Percentiles rank a stretch among this genome's conserved stretches.
Conservation (phyloP, 2,329 filamentous ascomycete species). For the Cladosporium sphaerospermum region DNA sequence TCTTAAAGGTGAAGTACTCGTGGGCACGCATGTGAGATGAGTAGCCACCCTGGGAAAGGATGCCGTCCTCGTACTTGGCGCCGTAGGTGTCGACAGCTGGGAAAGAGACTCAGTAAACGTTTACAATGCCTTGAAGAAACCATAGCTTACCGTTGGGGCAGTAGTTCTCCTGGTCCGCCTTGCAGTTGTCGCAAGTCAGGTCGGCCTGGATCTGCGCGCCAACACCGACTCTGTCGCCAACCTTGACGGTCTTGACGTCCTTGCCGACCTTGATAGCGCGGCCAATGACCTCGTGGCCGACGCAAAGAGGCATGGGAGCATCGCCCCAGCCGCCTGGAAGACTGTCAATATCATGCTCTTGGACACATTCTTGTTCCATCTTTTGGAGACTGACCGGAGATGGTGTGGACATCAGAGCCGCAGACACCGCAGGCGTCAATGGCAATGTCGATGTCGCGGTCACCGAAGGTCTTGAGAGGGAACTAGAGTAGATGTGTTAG, state of each 20-base stretch:
- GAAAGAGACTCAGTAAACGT: constrained; percentile 21
- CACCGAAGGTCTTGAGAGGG: constrained; percentile 77
- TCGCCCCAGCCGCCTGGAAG: constrained; percentile 57
- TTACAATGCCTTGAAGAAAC: neutral
- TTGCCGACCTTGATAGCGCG: constrained; percentile 45
- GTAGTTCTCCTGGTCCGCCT: constrained; percentile 49
- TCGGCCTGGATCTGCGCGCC: constrained; percentile 47
- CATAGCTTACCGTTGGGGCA: constrained; percentile 35
- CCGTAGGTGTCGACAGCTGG: constrained; percentile 43
- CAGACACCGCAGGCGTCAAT: constrained; percentile 69
- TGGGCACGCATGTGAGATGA: constrained; percentile 64
- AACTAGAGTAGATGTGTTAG: constrained; percentile 46
- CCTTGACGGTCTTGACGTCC: constrained; percentile 45
- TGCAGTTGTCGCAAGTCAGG: constrained; percentile 46
- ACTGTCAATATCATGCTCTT: constrained; percentile 13
- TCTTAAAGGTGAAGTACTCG: constrained; percentile 69
- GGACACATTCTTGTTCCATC: neutral
- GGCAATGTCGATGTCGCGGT: constrained; percentile 82
- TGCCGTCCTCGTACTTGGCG: constrained; percentile 49
- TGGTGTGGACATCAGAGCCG: constrained; percentile 44
- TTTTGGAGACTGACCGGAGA: constrained; percentile 15
- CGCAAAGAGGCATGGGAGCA: constrained; percentile 55
- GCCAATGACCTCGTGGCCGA: constrained; percentile 57
- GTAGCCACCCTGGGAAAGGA: constrained; percentile 62
- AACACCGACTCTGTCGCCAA: constrained; percentile 40